These are phyloP conservation scores for Bjerkandera adusta DNA, from an alignment of 1,284 basidiomycete species.

Conservation along the genomic window DNA sequence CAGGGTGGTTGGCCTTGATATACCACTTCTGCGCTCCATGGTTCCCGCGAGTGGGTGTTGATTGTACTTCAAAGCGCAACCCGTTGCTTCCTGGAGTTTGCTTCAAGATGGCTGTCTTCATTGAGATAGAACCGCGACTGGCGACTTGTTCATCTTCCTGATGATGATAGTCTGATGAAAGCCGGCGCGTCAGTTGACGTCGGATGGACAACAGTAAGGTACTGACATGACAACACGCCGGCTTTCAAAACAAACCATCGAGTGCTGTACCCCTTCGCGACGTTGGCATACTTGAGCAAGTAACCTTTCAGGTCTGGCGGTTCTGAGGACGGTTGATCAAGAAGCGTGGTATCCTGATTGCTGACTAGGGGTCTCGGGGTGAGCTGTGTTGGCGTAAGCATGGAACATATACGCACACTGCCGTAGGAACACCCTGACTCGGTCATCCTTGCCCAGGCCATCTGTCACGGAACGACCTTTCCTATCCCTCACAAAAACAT, in stretches of 20 bases:
- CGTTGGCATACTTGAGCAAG: conserved; percentile 88
- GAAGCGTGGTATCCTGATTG: conserved; percentile 73
- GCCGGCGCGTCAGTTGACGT: neutral
- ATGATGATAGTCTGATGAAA: conserved; percentile 78
- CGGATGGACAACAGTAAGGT: conserved; percentile 17
- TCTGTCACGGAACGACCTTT: conserved; percentile 79
- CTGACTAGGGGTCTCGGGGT: conserved; percentile 47
- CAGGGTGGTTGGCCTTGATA: conserved; percentile 87
- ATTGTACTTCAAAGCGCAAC: conserved; percentile 83
- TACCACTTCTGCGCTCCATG: conserved; percentile 76
- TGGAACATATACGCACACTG: conserved; percentile 59
- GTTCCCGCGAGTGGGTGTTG: conserved; percentile 48
- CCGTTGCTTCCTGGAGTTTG: conserved; percentile 51
- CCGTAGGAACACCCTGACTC: conserved; percentile 79
- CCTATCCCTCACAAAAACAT: conserved; percentile 87
- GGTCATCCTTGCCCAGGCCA: conserved; percentile 70
- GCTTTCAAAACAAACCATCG: conserved; percentile 94
- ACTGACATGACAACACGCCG: conserved; percentile 80
- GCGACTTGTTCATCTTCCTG: conserved; percentile 91
- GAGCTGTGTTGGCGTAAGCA: neutral
- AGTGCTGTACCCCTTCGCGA: conserved; percentile 88
- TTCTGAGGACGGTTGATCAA: conserved; percentile 46
- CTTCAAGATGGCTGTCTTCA: conserved; percentile 77
- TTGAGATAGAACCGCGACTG: conserved; percentile 85
- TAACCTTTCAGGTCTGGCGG: conserved; percentile 78